Evolutionary conservation across 2,329 filamentous ascomycete species (phyloP).

Genomic region (Hypoxylon sp.): DNA sequence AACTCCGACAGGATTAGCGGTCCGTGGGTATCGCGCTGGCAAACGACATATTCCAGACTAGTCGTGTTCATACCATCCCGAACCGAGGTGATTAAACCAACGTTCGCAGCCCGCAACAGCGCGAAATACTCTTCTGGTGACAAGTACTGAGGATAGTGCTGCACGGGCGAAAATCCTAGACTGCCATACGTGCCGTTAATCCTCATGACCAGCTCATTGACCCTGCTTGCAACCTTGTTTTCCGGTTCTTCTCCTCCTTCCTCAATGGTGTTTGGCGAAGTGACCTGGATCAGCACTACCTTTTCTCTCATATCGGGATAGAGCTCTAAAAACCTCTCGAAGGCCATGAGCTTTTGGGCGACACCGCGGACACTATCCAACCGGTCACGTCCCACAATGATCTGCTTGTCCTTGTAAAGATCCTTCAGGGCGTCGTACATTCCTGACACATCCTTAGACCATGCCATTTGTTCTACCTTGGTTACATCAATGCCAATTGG

Average conservation of each 20-base stretch:
- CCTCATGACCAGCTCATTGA: constrained; percentile 89
- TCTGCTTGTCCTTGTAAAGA: constrained; percentile 89
- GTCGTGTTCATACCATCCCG: constrained; percentile 99
- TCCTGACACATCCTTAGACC: constrained; percentile 77
- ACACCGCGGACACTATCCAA: constrained; percentile 93
- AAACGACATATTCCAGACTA: constrained; percentile 93
- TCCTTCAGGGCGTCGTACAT: constrained; percentile 81
- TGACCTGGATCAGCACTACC: constrained; percentile 95
- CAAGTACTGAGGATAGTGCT: constrained; percentile 95
- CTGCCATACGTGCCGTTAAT: constrained; percentile 95
- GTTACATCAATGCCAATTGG: constrained; percentile 95
- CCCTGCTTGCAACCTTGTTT: constrained; percentile 86
- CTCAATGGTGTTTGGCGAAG: constrained; percentile 85
- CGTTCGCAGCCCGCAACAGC: constrained; percentile 88
- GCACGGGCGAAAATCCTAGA: constrained; percentile 88
- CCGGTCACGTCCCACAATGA: constrained; percentile 95
- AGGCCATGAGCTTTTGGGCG: constrained; percentile 95
- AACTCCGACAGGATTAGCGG: constrained; percentile 97
- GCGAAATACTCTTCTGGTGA: constrained; percentile 94
- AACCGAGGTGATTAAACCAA: constrained; percentile 94
- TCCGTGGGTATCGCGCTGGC: constrained; percentile 87
- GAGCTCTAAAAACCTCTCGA: constrained; percentile 89
- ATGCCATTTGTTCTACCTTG: constrained; percentile 82
- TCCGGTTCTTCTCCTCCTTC: constrained; percentile 83
- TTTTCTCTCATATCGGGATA: constrained; percentile 94